Base-by-base conservation (phyloP, 345 rosid species). In the Ceriops decandra region DNA sequence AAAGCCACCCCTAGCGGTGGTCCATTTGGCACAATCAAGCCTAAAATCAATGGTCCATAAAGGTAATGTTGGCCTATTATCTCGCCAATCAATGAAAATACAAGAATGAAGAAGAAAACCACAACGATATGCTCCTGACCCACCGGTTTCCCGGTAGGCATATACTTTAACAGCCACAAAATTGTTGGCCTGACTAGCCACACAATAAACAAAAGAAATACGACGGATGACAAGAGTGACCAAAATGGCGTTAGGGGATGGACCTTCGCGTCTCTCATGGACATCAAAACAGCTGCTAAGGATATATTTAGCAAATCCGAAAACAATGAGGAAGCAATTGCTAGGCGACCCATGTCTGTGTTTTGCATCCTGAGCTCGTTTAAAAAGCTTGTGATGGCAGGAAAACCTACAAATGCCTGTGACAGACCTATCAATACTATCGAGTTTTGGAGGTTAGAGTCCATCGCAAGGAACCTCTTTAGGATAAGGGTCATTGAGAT, bases 1-100 rank as follows among this genome's bases (percentile, higher is more conserved):
- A 70, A 10, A 17, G 60, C 52, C 35, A 33, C 36, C n/a, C 73
- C 73, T 32, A 70, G 53, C 7, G 73, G 67, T 21, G 73, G 67
- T 20, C 73, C 73, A 35, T 52, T 35, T 3, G 67, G 73, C 51
- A 62, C 27, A 35, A 36, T 8, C 27, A 70, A 26, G 35, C 73
- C 73, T 5, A 70, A 27, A 21, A 70, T 26, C 54, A 27, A 1
- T 1, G 73, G 67, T 16, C 73, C 73, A 0, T 51, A 63, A 17
- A 61, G 1, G 60, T 62, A 62, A 24, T 70, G 73, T 8, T 70
- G 67, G 31, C 67, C 73, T 16, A 62, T 38, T 16, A 26, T 38
- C 59, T 70, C 67, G 13, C 67, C 62, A 6, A 61, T 5, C 16
- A 62, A 60, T 33, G 61, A 52, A 20, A 36, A 22, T 5, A 52